A percentile compares a stretch with the other conserved stretches of the same genome.
Evolutionary conservation across 495 filamentous ascomycete species (phyloP).

Genomic region (Friedmanniomyces endolithicus): DNA sequence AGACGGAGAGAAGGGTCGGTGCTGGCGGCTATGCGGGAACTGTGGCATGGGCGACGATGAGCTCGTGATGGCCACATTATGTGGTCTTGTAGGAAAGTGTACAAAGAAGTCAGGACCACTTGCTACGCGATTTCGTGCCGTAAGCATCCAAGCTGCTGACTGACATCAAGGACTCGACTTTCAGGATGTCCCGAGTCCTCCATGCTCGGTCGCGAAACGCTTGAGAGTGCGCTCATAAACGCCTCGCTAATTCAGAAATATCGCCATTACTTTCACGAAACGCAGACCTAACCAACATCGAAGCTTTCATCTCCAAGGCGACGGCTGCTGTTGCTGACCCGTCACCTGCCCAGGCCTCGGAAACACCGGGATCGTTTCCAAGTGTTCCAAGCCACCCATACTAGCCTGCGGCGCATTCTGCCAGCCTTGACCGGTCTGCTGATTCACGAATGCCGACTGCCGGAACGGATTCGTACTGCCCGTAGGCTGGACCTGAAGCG

Average conservation of each 20-base stretch:
- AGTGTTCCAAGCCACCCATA: slow-evolving; percentile 71
- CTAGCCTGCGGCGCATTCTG: slow-evolving; percentile 66
- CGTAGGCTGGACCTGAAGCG: slow-evolving; percentile 50
- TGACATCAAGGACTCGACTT: too few species aligned
- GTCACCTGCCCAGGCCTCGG: slow-evolving; percentile 52
- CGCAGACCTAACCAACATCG: not conserved
- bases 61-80: not conserved
- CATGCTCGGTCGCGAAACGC: too few species aligned
- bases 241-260: too few species aligned
- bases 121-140: not conserved
- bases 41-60: slow-evolving; percentile 17
- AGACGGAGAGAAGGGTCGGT: slow-evolving; percentile 11
- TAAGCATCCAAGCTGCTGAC: too few species aligned
- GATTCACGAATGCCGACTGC: slow-evolving; percentile 75
- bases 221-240: too few species aligned
- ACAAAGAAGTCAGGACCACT: not conserved
- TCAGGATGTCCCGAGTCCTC: too few species aligned
- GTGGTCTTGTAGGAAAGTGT: not conserved
- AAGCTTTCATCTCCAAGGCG: slow-evolving; percentile 13
- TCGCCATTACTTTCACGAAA: too few species aligned
- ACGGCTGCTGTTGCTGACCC: slow-evolving; percentile 13
- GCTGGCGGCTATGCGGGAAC: slow-evolving; percentile 10
- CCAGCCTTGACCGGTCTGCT: slow-evolving; percentile 77
- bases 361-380: slow-evolving; percentile 75
- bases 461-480: slow-evolving; percentile 93